Base-by-base conservation (phyloP, 106 monocot species). In the Dioscorea zingiberensis region DNA sequence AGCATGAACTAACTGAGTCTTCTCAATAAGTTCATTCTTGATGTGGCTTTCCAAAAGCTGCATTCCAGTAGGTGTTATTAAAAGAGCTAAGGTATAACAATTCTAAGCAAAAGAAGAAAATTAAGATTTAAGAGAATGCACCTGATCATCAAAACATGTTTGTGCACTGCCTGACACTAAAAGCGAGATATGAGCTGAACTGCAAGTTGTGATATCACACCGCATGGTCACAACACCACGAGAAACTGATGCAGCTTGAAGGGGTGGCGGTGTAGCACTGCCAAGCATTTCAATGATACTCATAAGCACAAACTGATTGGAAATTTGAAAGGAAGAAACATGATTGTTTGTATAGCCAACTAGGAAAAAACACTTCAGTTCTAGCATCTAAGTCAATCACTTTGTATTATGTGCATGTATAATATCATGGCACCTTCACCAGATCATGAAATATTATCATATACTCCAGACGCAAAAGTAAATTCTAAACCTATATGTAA, bases 171-270 rank as follows among this genome's bases (percentile, higher is more conserved):
- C 89, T 67, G 94, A 89, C 1, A 94, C 89, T 56, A 94, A 68
- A 64, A 94, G 86, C 44, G 94, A 89, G 17, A 94, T 77, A 55
- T 94, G 94, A 65, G 94, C 78, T 21, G 77, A 87, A 67, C 89
- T 94, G 51, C 84, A 94, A 48, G 94, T 94, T 63, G 84, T 82
- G 5, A 94, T 32, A 71, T 94, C 89, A 75, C 94, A 94, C 18
- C 94, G 78, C 94, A 94, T 94, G 23, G 94, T 94, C 58, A 94
- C 84, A 57, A 94, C 89, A n/a, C 89, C 94, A 74, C 94, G 89
- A 51, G 94, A 67, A 73, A 89, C 79, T 30, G 70, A 59, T 29
- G 79, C 94, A 71, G 89, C 94, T 78, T 94, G 84, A 60, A 89
- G 78, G 59, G 86, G 89, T 1, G 93, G 93, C 66, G 94, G 94